Percentiles rank a stretch among this genome's conserved stretches.
Conservation (phyloP, 2,329 filamentous ascomycete genomes). For the Leptographium procerum region DNA sequence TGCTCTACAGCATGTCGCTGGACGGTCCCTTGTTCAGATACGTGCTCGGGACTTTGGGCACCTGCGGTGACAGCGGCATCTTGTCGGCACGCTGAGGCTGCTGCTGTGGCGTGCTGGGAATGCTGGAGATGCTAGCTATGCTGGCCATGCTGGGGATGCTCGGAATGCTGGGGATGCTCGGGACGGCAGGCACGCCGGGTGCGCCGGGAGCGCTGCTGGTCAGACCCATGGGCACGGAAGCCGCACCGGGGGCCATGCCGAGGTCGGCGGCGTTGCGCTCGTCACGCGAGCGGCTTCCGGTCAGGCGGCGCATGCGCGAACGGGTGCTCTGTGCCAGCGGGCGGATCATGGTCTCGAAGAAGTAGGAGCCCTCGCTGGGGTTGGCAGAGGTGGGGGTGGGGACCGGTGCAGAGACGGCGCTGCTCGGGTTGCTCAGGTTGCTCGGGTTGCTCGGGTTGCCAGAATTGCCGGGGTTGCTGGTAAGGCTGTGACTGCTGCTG, state of each 20-base stretch:
- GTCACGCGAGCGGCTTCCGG: conserved; percentile 38
- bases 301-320: conserved; percentile 49
- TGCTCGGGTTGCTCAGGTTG: too few relatives aligned
- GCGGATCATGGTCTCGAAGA: conserved; percentile 50
- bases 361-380: conserved; percentile 37
- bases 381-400: not conserved
- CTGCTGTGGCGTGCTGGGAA: not conserved
- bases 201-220: not conserved
- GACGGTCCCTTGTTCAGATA: not conserved
- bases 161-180: not conserved
- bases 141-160: not conserved
- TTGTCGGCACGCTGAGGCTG: not conserved
- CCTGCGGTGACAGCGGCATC: not conserved
- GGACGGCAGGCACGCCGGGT: not conserved
- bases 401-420: too few relatives aligned
- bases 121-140: not conserved
- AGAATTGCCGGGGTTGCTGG: not conserved
- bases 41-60: not conserved
- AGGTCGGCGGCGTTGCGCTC: conserved; percentile 9
- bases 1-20: not conserved
- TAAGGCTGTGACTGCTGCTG: not conserved
- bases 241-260: not conserved
- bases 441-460: not conserved
- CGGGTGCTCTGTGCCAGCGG: conserved; percentile 45
- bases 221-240: not conserved